Evolutionary conservation across 208 protist genomes (phyloP).

Genomic region (Spongospora subterranea): DNA sequence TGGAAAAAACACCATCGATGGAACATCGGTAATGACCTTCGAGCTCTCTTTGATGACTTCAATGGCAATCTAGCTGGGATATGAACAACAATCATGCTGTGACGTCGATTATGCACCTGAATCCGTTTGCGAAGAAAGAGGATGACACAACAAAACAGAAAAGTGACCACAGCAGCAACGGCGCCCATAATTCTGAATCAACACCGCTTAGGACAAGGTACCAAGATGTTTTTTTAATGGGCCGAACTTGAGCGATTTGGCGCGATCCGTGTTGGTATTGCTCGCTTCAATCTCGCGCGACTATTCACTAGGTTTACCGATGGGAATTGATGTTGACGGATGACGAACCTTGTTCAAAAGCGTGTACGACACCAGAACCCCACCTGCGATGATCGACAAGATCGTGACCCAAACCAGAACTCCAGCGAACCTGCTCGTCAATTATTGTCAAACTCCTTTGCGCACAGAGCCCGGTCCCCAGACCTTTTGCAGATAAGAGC

Average conservation of each 20-base stretch:
- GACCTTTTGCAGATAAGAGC: conserved; percentile 4
- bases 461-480: neutral
- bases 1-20: conserved; percentile 65
- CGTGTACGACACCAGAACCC: conserved; percentile 1
- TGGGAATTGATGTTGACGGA: neutral
- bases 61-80: conserved; percentile 54
- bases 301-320: neutral
- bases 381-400: neutral
- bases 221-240: neutral
- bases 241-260: conserved; percentile 43
- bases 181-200: neutral
- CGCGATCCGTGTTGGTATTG: neutral
- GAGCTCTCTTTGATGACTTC: conserved; percentile 62
- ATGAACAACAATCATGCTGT: too few species aligned
- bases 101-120: too few species aligned
- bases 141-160: neutral
- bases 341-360: neutral
- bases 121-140: conserved; percentile 26
- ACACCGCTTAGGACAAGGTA: neutral
- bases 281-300: neutral
- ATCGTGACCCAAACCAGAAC: conserved; percentile 25
- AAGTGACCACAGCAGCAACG: neutral
- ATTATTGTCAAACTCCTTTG: neutral
- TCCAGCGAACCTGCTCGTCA: neutral
- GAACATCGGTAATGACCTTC: conserved; percentile 43